A percentile compares a stretch with the other conserved stretches of the same genome.
Evolutionary conservation across 2,329 filamentous ascomycete species (phyloP).

Genomic region (Blastomyces parvus): DNA sequence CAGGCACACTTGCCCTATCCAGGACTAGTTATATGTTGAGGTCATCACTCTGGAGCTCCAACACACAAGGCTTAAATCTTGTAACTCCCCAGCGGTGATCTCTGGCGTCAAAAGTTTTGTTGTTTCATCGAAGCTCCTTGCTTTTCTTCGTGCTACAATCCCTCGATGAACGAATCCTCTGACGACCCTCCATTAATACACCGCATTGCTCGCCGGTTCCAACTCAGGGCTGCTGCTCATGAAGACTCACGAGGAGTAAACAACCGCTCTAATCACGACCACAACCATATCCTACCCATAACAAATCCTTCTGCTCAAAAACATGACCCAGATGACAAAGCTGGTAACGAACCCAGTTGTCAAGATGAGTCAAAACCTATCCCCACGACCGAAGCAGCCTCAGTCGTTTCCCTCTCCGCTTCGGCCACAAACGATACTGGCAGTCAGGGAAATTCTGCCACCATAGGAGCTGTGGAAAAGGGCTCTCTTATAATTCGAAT

Average conservation of each 20-base stretch:
- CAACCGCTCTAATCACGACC: not conserved
- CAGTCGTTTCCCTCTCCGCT: conserved; percentile 28
- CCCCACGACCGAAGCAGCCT: not conserved
- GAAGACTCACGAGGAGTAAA: conserved; percentile 15
- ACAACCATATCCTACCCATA: not conserved
- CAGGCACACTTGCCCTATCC: not conserved
- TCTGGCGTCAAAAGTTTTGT: not conserved
- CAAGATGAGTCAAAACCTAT: conserved; percentile 2
- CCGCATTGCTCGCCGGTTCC: conserved; percentile 43
- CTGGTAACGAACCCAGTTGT: conserved; percentile 10
- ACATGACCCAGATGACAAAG: conserved; percentile 24
- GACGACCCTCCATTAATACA: conserved; percentile 43
- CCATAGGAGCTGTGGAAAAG: conserved; percentile 37
- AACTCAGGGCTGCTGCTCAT: conserved; percentile 35
- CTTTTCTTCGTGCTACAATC: not conserved
- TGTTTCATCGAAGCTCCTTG: not conserved
- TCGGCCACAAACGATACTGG: conserved; percentile 37
- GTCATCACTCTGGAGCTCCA: not conserved
- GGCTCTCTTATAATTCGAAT: conserved; percentile 40
- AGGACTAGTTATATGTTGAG: not conserved
- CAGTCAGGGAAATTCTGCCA: conserved; percentile 44
- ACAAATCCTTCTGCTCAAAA: conserved; percentile 1
- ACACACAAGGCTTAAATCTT: not conserved
- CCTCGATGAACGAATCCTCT: conserved; percentile 47
- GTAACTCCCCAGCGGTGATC: not conserved